Conservation (phyloP, 352 stramenopile genomes). For the Pythium sp. region DNA sequence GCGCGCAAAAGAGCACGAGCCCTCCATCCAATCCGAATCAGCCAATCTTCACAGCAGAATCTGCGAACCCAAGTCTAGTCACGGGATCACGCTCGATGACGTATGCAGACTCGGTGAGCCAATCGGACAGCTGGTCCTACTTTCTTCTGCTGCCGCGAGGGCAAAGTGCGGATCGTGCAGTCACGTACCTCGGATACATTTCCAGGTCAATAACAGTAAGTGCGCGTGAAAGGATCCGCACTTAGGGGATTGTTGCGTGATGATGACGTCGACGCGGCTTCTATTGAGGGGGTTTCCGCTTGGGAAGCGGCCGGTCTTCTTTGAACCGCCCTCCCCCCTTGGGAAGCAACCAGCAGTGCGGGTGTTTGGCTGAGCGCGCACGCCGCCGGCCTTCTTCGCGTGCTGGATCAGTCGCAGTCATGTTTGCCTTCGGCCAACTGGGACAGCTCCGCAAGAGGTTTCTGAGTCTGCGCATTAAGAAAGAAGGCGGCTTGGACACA, state of each 20-base stretch:
- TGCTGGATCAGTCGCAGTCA: constrained; percentile 13
- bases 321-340: constrained; percentile 6
- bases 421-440: constrained; percentile 26
- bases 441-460: constrained; percentile 42
- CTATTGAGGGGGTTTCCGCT: constrained; percentile 8
- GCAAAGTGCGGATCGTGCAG: not conserved
- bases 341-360: not conserved
- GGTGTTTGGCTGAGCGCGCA: not conserved
- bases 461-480: constrained; percentile 38
- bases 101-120: not conserved
- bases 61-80: no score
- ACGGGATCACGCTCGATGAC: not conserved
- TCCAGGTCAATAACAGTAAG: not conserved
- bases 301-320: not conserved
- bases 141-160: not conserved
- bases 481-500: constrained; percentile 27
- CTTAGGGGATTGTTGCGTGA: not conserved
- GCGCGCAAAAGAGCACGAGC: not conserved
- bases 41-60: not conserved
- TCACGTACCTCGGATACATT: not conserved
- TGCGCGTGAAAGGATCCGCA: not conserved
- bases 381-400: not conserved
- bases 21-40: not conserved
- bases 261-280: constrained; percentile 6
- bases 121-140: not conserved